Evolutionary conservation across 1,284 basidiomycete genomes (phyloP), one percentile per base, ranked within the genome.

Genomic region (Trichosporon inkin): DNA sequence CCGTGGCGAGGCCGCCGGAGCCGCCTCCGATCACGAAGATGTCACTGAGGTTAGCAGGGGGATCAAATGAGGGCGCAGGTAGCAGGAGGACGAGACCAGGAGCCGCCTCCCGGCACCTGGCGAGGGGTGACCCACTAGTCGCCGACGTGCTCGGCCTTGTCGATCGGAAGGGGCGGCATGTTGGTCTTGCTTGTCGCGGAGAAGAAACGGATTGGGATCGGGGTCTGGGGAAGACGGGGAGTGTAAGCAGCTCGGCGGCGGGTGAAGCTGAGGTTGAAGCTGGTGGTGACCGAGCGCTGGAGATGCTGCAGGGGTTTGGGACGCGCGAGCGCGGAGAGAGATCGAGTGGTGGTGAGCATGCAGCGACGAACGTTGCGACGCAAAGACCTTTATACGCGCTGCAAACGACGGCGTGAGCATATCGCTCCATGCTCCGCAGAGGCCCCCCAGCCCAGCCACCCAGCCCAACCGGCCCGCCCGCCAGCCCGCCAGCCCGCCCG

Each of bases 11-110:
- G 58, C 78, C 78, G 61, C 78, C 78, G 35, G 73, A 76, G 55
- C 78, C 78, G 63, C 76, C 75, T 55, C 76, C 76, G 54, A 77
- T 76, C 61, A 75, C 76, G 63, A 78, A 77, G 57, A 73, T 68
- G 60, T 76, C 74, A 57, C 72, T 73, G 59, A 10, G 6, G 22
- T 36, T 44, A 20, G 52, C 24, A n/a, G n/a, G n/a, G n/a, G n/a
- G n/a, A n/a, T n/a, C n/a, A n/a, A n/a, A n/a, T n/a, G n/a, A n/a
- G n/a, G n/a, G n/a, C n/a, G n/a, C n/a, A n/a, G n/a, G n/a, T n/a
- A n/a, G n/a, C n/a, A n/a, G n/a, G n/a, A n/a, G n/a, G n/a, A n/a
- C n/a, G n/a, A n/a, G n/a, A n/a, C n/a, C n/a, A n/a, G n/a, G n/a
- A n/a, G n/a, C n/a, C n/a, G n/a, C n/a, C n/a, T n/a, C n/a, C n/a